These are phyloP conservation scores for Glycine soja DNA, from an alignment of 306 rosid genomes.

Conservation along the genomic window DNA sequence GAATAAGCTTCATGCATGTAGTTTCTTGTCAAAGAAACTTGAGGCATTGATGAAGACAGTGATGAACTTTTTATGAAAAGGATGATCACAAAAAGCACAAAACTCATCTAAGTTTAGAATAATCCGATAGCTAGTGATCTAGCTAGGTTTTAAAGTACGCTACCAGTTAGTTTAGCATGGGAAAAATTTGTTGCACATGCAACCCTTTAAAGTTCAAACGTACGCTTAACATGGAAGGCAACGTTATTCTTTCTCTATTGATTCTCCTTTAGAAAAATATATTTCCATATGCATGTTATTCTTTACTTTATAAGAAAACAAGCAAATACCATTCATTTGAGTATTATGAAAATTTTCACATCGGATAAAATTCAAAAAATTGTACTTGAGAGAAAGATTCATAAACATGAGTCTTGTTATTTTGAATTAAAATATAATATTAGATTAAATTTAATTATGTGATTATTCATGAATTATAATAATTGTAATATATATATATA, in stretches of 20 bases:
- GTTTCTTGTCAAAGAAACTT: conserved; percentile 15
- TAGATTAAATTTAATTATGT: too few relatives aligned
- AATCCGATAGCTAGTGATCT: conserved; percentile 38
- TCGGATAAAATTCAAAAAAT: too few relatives aligned
- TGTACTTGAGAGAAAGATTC: too few relatives aligned
- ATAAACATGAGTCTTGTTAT: too few relatives aligned
- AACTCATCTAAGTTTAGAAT: conserved; percentile 44
- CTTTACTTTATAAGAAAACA: neutral
- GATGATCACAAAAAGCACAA: conserved; percentile 40
- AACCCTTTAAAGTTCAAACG: conserved; percentile 47
- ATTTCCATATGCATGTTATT: neutral
- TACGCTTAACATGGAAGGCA: conserved; percentile 48
- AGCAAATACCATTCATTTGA: too few relatives aligned
- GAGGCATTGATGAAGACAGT: conserved; percentile 50
- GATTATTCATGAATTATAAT: too few relatives aligned
- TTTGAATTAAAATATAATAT: too few relatives aligned
- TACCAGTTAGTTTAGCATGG: conserved; percentile 11
- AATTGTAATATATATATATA: too few relatives aligned
- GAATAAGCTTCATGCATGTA: too few relatives aligned
- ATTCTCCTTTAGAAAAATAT: conserved; percentile 5
- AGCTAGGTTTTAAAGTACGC: neutral
- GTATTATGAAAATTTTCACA: too few relatives aligned
- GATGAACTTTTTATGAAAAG: conserved; percentile 48
- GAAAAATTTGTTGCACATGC: conserved; percentile 51
- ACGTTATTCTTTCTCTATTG: neutral